Conservation (phyloP, 73 alveolate species). For the Halteria grandinella region DNA sequence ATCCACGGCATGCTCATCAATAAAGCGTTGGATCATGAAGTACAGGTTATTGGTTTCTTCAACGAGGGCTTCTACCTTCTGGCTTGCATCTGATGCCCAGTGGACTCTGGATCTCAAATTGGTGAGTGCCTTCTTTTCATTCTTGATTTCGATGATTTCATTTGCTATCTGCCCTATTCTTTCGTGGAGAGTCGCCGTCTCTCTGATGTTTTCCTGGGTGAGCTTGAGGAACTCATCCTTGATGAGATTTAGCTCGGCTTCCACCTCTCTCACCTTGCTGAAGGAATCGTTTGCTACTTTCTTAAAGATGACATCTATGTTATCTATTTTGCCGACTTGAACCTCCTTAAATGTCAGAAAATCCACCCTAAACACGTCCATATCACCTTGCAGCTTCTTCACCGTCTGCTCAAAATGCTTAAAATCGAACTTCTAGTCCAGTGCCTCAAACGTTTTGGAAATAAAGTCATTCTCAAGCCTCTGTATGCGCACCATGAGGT, state of each 20-base stretch:
- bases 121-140: conserved; percentile 30
- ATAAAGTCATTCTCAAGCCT: conserved; percentile 36
- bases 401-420: conserved; percentile 38
- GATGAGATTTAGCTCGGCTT: neutral
- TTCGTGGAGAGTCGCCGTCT: neutral
- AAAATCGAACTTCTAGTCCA: conserved; percentile 36
- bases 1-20: conserved; percentile 49
- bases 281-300: conserved; percentile 44
- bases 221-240: conserved; percentile 34
- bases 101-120: neutral
- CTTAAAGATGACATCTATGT: conserved; percentile 17
- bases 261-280: conserved; percentile 31
- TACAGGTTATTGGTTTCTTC: conserved; percentile 51
- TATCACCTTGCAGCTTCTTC: conserved; percentile 35
- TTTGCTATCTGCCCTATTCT: neutral
- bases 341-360: conserved; percentile 13
- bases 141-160: conserved; percentile 41
- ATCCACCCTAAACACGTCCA: conserved; percentile 44
- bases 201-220: conserved; percentile 23
- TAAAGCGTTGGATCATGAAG: conserved; percentile 12
- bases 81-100: conserved; percentile 47
- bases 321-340: conserved; percentile 1
- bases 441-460: conserved; percentile 26
- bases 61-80: conserved; percentile 48
- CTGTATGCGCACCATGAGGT: conserved; percentile 23